Evolutionary conservation across 2,329 filamentous ascomycete genomes (phyloP).

Genomic region (Sporothrix dimorphospora): DNA sequence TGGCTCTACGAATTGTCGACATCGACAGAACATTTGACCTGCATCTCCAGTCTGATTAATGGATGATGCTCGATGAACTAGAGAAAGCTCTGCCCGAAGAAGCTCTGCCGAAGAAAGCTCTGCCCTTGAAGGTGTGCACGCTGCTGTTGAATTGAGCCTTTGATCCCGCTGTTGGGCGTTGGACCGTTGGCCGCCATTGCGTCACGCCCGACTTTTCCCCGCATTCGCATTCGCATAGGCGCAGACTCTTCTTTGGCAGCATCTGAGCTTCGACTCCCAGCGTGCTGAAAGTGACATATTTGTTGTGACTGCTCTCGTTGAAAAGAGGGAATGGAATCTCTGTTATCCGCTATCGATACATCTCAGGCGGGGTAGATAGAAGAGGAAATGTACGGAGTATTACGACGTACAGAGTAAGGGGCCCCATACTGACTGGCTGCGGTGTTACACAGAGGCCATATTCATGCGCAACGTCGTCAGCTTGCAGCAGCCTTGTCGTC

Average conservation of each 20-base stretch:
- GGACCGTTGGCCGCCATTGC: not conserved
- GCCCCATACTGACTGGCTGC: not conserved
- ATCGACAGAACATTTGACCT: not conserved
- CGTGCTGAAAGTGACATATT: not conserved
- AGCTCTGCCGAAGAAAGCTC: not conserved
- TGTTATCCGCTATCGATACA: too few species aligned
- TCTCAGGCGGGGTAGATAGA: too few species aligned
- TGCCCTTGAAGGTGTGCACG: not conserved
- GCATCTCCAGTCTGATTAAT: too few species aligned
- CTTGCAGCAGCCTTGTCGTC: not conserved
- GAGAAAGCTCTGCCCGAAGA: not conserved
- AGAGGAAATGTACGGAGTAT: not conserved
- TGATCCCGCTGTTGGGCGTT: not conserved
- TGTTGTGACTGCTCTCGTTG: not conserved
- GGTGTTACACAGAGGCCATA: not conserved
- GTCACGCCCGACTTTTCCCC: not conserved
- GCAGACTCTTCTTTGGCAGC: not conserved
- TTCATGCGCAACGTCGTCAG: constrained; percentile 13
- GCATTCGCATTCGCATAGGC: not conserved
- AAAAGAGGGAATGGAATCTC: too few species aligned
- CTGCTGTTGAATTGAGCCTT: not conserved
- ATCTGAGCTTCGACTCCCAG: not conserved
- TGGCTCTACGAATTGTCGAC: not conserved
- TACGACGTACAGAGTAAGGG: not conserved
- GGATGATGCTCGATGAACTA: not conserved